Conservation (phyloP, 805 yeast species). For the Wickerhamiella vanderwaltii region DNA sequence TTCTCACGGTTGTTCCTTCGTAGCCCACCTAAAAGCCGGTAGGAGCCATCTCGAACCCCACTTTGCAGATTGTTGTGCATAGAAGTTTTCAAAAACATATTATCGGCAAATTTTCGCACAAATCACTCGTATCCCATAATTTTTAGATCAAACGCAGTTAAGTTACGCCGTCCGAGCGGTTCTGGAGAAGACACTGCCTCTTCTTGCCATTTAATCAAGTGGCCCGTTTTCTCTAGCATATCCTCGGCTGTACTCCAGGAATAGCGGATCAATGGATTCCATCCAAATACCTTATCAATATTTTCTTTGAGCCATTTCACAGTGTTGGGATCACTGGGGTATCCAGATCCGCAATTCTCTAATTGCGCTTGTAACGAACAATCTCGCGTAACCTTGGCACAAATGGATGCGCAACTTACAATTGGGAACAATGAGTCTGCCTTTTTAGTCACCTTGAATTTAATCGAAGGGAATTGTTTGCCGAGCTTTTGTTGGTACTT, state of each 20-base stretch:
- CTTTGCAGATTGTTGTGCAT: no score
- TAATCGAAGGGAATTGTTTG: constrained; percentile 52
- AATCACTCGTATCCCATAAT: constrained; percentile 3
- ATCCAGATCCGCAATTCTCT: constrained; percentile 70
- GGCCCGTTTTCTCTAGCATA: constrained; percentile 42
- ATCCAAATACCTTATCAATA: constrained; percentile 70
- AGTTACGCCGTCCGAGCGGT: neutral
- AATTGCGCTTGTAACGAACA: constrained; percentile 33
- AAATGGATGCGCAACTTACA: constrained; percentile 88
- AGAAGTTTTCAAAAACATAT: no score
- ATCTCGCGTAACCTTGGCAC: constrained; percentile 95
- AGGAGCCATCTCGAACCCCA: no score
- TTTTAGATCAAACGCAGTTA: neutral
- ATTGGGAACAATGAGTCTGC: constrained; percentile 89
- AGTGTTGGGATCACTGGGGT: constrained; percentile 88
- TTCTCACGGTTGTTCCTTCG: no score
- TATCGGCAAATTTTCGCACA: no score
- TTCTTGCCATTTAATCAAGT: constrained; percentile 52
- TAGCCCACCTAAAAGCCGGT: no score
- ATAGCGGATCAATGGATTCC: constrained; percentile 66
- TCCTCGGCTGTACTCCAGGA: constrained; percentile 93
- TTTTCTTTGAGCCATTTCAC: constrained; percentile 53
- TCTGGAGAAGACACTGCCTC: neutral
- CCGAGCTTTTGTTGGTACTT: constrained; percentile 68
- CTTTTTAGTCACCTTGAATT: constrained; percentile 78